Percentiles rank a stretch among this genome's conserved stretches.
Evolutionary conservation across 257 asterid species (phyloP).

Genomic region (Capsicum pubescens): DNA sequence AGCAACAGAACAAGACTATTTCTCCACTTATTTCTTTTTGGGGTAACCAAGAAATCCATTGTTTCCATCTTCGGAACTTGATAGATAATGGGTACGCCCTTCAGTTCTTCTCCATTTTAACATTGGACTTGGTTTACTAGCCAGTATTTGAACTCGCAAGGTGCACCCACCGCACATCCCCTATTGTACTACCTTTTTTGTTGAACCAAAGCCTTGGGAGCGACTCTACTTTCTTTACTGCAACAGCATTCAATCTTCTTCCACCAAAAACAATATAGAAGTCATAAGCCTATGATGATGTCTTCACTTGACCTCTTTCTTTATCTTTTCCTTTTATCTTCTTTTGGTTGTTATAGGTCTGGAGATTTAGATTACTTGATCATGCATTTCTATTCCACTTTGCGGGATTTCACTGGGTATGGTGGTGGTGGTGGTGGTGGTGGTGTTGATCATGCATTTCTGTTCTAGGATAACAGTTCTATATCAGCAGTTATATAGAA

Average conservation of each 20-base stretch:
- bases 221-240: background rate
- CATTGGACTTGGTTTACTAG: background rate
- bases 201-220: background rate
- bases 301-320: background rate
- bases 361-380: background rate
- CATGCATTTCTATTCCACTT: too few species aligned
- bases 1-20: background rate
- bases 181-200: background rate
- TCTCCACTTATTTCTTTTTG: background rate
- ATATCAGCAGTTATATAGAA: background rate
- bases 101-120: background rate
- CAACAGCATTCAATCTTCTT: background rate
- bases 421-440: too few species aligned
- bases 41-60: background rate
- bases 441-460: background rate
- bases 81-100: background rate
- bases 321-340: background rate
- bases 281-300: background rate
- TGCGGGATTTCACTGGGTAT: too few species aligned
- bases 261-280: background rate
- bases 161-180: background rate
- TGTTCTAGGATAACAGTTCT: background rate
- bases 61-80: background rate
- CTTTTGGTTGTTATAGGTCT: background rate
- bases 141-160: background rate